Evolutionary conservation across 2,329 filamentous ascomycete species (phyloP), one percentile per base, ranked within the genome.

Genomic region (Didymella pinodella): DNA sequence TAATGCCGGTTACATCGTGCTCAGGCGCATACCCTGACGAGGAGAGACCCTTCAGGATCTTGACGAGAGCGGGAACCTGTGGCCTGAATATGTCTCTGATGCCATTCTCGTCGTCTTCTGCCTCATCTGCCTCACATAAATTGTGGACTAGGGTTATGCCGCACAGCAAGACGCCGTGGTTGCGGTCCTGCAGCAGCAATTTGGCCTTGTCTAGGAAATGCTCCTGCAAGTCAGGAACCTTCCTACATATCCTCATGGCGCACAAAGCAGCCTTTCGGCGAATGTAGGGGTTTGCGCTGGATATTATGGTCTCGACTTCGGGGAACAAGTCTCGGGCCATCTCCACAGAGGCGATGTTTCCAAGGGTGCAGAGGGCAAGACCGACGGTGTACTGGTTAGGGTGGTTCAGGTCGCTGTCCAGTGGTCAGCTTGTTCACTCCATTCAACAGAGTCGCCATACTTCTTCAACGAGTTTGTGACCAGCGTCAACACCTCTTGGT

Each of bases 311-410:
- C 79, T 99, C 96, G 76, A 99, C 91, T 83, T 99, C 94, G 67
- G 93, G 87, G 78, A 99, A 99, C 20, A 99, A 83, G 79, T 99
- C 95, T 83, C 95, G 86, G 18, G 95, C 96, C 95, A 99, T 99
- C 78, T 99, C 95, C 72, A 98, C 85, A 0, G 94, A 97, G 59
- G 96, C 94, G 70, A 99, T 99, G 77, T 99, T 99, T 67, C 94
- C 95, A 20, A 99, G 86, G 0, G 96, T 97, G 77, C 94, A 97
- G 31, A 99, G 88, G 61, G 95, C 95, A 50, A 99, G 89, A 25
- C 96, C 95, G 68, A 98, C 95, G 62, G 99, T 92, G 78, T 99
- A 99, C 80, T 99, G 95, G 77, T 99, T 99, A 54, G 92, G 93
- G 80, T 99, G 95, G 70, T 93, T 92, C 56, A 99, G 85, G 75